These are phyloP conservation scores for Didymella pomorum DNA, from an alignment of 2,329 filamentous ascomycete genomes.

Conservation along the genomic window DNA sequence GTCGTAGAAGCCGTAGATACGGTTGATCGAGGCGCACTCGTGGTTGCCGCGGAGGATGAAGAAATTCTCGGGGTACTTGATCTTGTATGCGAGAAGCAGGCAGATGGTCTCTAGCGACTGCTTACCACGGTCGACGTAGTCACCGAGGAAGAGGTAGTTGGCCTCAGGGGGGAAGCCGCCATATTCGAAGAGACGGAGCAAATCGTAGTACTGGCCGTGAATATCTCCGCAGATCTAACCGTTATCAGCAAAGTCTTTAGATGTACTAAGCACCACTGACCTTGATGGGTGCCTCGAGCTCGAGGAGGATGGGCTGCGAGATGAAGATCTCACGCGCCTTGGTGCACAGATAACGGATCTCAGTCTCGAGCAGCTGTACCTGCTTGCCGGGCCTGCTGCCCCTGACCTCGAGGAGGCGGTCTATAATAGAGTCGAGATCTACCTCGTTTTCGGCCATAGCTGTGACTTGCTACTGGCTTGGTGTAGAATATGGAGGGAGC, in stretches of 20 bases:
- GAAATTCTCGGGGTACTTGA: slow-evolving; percentile 99
- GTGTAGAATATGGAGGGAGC: slow-evolving; percentile 35
- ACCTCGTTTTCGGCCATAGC: slow-evolving; percentile 86
- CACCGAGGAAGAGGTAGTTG: slow-evolving; percentile 99
- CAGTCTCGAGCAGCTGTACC: slow-evolving; percentile 93
- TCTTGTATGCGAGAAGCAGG: slow-evolving; percentile 96
- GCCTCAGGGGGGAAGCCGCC: slow-evolving; percentile 97
- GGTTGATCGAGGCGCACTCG: slow-evolving; percentile 98
- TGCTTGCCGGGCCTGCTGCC: slow-evolving; percentile 98
- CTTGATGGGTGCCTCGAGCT: slow-evolving; percentile 99
- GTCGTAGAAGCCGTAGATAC: slow-evolving; percentile 99
- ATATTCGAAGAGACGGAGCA: slow-evolving; percentile 96
- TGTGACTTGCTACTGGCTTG: slow-evolving; percentile 50
- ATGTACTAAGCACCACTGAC: slow-evolving; percentile 60
- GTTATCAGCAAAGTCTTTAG: slow-evolving; percentile 25
- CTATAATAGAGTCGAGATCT: slow-evolving; percentile 99
- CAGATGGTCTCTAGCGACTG: slow-evolving; percentile 99
- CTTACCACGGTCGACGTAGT: slow-evolving; percentile 99
- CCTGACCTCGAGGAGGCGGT: slow-evolving; percentile 95
- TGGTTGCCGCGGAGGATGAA: slow-evolving; percentile 98
- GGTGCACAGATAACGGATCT: slow-evolving; percentile 97
- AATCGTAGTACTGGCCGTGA: slow-evolving; percentile 98
- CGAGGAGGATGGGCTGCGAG: slow-evolving; percentile 95
- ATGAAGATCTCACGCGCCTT: slow-evolving; percentile 99
- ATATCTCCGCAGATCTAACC: slow-evolving; percentile 96